Conservation (phyloP, 2,329 filamentous ascomycete species). For the Epichloe uncinata region DNA sequence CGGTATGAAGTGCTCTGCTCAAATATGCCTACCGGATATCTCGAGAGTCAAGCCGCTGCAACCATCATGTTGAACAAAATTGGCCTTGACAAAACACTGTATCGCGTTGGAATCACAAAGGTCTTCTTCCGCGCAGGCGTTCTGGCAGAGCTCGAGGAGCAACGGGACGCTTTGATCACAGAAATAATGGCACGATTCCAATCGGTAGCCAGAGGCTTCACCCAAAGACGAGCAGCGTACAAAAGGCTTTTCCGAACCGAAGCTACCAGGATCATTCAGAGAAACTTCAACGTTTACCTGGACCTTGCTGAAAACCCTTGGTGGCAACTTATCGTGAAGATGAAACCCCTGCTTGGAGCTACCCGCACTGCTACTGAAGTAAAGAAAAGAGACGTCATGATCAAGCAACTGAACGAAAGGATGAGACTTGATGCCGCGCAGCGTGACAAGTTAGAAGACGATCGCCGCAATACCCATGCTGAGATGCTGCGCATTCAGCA, state of each 20-base stretch:
- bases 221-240: slow-evolving; percentile 74
- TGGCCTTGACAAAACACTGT: slow-evolving; percentile 70
- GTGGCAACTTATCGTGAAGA: slow-evolving; percentile 91
- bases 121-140: slow-evolving; percentile 97
- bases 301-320: slow-evolving; percentile 86
- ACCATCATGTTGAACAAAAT: slow-evolving; percentile 82
- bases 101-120: slow-evolving; percentile 89
- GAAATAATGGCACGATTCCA: slow-evolving; percentile 93
- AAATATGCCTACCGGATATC: slow-evolving; percentile 76
- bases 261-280: slow-evolving; percentile 86
- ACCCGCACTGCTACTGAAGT: slow-evolving; percentile 88
- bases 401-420: slow-evolving; percentile 72
- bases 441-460: slow-evolving; percentile 75
- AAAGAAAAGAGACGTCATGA: slow-evolving; percentile 89
- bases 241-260: slow-evolving; percentile 92
- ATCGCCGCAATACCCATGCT: slow-evolving; percentile 71
- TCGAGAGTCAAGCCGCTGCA: slow-evolving; percentile 79
- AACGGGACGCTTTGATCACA: slow-evolving; percentile 80
- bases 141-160: slow-evolving; percentile 90
- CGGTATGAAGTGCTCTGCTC: slow-evolving; percentile 90
- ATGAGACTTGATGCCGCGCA: slow-evolving; percentile 64
- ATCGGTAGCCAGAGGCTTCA: slow-evolving; percentile 79
- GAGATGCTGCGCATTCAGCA: slow-evolving; percentile 88
- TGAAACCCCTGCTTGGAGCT: slow-evolving; percentile 88
- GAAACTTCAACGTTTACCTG: slow-evolving; percentile 85